phyloP scores from a whole-genome alignment of 148 eudicot genomes.

The Silene conica region DNA sequence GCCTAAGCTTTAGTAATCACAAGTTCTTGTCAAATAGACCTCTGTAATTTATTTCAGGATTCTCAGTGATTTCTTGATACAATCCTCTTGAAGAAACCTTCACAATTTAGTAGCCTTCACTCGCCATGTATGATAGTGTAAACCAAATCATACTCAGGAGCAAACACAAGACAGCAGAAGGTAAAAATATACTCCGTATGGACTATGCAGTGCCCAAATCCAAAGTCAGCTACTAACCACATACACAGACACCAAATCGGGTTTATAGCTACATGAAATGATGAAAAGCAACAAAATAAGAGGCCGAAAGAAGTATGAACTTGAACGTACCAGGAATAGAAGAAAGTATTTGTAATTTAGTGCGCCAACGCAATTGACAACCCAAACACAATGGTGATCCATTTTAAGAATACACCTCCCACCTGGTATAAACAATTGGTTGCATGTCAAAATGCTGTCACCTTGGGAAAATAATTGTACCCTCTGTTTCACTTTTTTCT shows the following conservation, averaged over 20 bases:
- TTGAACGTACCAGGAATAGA: slow-evolving; percentile 78
- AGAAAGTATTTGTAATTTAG: slow-evolving; percentile 95
- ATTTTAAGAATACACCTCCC: slow-evolving; percentile 93
- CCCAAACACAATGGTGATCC: slow-evolving; percentile 99
- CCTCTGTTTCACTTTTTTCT: too few species aligned
- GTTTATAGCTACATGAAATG: slow-evolving; percentile 7
- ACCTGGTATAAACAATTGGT: slow-evolving; percentile 42
- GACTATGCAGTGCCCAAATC: not conserved
- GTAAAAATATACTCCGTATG: not conserved
- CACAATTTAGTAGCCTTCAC: not conserved
- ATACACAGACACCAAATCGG: not conserved
- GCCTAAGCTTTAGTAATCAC: too few species aligned
- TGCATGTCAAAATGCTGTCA: slow-evolving; percentile 15
- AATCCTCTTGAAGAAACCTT: not conserved
- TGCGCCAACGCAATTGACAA: slow-evolving; percentile 97
- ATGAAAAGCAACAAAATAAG: not conserved
- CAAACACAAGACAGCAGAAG: not conserved
- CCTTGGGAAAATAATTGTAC: not conserved
- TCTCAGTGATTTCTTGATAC: not conserved
- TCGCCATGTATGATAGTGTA: not conserved
- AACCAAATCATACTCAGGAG: not conserved
- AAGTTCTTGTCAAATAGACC: too few species aligned
- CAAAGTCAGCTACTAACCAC: not conserved
- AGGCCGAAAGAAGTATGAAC: not conserved
- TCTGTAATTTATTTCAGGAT: not conserved